Percentiles rank a stretch among this genome's conserved stretches.
phyloP scores from a whole-genome alignment of 2,329 filamentous ascomycete species.

The Diaporthe destruens region DNA sequence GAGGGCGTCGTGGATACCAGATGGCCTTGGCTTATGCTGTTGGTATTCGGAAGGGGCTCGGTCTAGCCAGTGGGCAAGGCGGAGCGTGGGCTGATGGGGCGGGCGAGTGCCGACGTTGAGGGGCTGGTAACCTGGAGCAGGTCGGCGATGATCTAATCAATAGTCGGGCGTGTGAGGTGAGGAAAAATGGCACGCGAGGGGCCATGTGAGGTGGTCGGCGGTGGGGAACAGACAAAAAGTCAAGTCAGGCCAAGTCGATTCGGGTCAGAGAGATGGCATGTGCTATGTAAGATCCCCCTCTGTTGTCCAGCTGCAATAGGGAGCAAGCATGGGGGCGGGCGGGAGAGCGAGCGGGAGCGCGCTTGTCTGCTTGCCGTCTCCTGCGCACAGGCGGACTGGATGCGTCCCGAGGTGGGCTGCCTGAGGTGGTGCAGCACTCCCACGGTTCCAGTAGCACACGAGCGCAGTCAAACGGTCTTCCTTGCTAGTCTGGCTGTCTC shows the following conservation, averaged over 20 bases:
- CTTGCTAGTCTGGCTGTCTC: neutral
- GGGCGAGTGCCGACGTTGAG: constrained; percentile 21
- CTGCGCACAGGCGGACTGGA: neutral
- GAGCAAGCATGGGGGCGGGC: neutral
- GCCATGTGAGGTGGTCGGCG: neutral
- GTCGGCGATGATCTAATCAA: constrained; percentile 24
- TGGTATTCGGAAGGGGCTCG: neutral
- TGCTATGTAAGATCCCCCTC: constrained; percentile 1
- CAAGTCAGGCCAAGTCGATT: neutral
- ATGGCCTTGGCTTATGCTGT: constrained; percentile 1
- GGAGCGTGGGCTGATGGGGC: neutral
- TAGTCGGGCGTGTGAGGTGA: neutral
- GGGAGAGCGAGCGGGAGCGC: neutral
- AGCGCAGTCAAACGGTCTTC: neutral
- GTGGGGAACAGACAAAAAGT: constrained; percentile 26
- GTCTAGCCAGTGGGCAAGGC: neutral
- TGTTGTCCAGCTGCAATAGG: constrained; percentile 20
- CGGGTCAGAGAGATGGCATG: constrained; percentile 8
- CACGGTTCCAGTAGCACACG: neutral
- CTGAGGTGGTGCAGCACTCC: neutral
- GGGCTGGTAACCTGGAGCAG: constrained; percentile 14
- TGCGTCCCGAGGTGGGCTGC: constrained; percentile 8
- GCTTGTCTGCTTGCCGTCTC: neutral
- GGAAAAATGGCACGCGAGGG: neutral
- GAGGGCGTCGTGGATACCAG: constrained; percentile 11